Base-by-base conservation (phyloP, 2,329 filamentous ascomycete species). In the Penicillium sp. region DNA sequence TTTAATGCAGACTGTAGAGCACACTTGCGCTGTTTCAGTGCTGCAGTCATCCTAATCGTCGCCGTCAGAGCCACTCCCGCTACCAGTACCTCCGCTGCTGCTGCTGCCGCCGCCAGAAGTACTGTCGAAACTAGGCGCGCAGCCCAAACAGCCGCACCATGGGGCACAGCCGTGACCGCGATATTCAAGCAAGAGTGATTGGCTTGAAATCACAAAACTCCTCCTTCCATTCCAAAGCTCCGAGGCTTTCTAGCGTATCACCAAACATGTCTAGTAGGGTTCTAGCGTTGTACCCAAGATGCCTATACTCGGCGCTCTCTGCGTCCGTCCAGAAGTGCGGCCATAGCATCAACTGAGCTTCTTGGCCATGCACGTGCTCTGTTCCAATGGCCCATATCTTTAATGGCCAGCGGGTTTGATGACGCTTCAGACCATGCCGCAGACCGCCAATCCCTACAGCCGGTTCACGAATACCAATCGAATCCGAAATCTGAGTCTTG, bases 281-380 rank as follows among this genome's bases (percentile, higher is more conserved):
- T 43, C 22, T 43, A 8, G 14, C 8, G 29, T 22, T 46, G 5
- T 5, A 8, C 21, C 38, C 21, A 22, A 36, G 14, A 45, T 36
- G 38, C 32, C 51, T 48, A 42, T 36, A 54, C 38, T 54, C 18
- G n/a, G 51, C 55, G 24, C 38, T 50, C 47, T 51, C 21, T 42
- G 27, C 50, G 34, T 48, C 22, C 38, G 13, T 16, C 55, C 47
- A 57, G 38, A 54, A 54, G 49, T 54, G 55, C 5, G 29, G 51
- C 50, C 43, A 57, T 32, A 57, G 32, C 51, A 57, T 47, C 18
- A 57, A 40, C 44, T 57, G 24, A 32, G 36, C 47, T 51, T 54
- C 43, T 43, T 50, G 43, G 16, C 36, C 47, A 40, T 54, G 43
- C 11, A 54, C 21, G 21, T 13, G n/a, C 29, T 50, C 47, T 38